These are phyloP conservation scores for Pharus latifolius DNA, from an alignment of 176 grass and related monocot species.

Conservation along the genomic window DNA sequence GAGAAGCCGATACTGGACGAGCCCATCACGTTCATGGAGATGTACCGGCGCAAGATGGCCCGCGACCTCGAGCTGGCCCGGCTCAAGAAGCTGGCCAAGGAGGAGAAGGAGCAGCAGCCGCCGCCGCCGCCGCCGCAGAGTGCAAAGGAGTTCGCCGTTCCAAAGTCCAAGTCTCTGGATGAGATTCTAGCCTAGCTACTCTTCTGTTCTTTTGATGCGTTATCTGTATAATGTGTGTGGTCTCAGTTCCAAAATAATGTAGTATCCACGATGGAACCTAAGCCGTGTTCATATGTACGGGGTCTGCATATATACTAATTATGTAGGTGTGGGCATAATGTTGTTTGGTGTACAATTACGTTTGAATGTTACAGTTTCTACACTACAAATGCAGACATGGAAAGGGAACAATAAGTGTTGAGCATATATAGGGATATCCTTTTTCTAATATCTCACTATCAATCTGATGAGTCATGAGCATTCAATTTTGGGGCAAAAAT, in stretches of 20 bases:
- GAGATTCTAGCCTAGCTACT: conserved; percentile 52
- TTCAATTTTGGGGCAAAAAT: too few species aligned
- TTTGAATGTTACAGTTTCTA: too few species aligned
- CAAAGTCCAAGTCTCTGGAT: conserved; percentile 31
- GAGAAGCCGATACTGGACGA: conserved; percentile 62
- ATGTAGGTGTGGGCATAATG: too few species aligned
- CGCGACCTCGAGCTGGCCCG: conserved; percentile 56
- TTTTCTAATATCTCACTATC: too few species aligned
- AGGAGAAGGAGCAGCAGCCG: conserved; percentile 8
- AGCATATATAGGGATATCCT: too few species aligned
- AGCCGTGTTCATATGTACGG: neutral
- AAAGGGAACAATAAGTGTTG: too few species aligned
- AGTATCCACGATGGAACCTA: neutral
- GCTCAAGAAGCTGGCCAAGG: conserved; percentile 71
- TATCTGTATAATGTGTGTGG: neutral
- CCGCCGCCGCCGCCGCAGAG: neutral
- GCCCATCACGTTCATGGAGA: conserved; percentile 78
- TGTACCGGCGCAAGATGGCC: conserved; percentile 86
- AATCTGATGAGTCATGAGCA: too few species aligned
- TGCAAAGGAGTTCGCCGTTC: neutral
- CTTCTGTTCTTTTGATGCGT: neutral
- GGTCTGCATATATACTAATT: neutral
- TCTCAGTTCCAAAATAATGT: neutral
- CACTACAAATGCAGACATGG: too few species aligned
- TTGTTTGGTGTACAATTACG: too few species aligned